Evolutionary conservation across 2,329 filamentous ascomycete genomes (phyloP).

Genomic region (Paecilomyces sp.): DNA sequence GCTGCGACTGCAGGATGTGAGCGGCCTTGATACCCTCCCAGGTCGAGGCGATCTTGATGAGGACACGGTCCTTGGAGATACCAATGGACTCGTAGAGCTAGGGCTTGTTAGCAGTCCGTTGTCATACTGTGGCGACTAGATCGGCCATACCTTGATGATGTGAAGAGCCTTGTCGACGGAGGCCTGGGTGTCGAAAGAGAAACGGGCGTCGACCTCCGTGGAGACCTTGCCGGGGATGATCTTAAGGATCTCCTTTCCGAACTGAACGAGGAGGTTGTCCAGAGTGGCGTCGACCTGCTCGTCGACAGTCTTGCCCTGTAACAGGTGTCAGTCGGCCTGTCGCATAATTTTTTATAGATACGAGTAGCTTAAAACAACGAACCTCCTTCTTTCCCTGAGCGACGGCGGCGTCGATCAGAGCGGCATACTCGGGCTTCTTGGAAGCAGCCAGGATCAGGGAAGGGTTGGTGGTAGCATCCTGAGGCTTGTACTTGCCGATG

Average conservation of each 20-base stretch:
- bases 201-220: slow-evolving; percentile 92
- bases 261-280: slow-evolving; percentile 92
- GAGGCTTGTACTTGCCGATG: slow-evolving; percentile 99
- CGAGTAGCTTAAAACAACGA: slow-evolving; percentile 19
- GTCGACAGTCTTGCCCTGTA: slow-evolving; percentile 56
- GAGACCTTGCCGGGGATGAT: slow-evolving; percentile 98
- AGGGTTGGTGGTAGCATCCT: slow-evolving; percentile 99
- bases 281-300: slow-evolving; percentile 83
- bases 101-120: neutral
- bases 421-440: slow-evolving; percentile 95
- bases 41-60: slow-evolving; percentile 99
- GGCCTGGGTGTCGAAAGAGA: slow-evolving; percentile 90
- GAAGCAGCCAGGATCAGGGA: slow-evolving; percentile 96
- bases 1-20: slow-evolving; percentile 89
- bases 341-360: neutral
- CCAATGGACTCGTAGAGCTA: slow-evolving; percentile 92
- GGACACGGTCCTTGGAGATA: slow-evolving; percentile 84
- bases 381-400: slow-evolving; percentile 75
- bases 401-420: slow-evolving; percentile 80
- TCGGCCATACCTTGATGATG: slow-evolving; percentile 75
- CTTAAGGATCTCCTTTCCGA: slow-evolving; percentile 93
- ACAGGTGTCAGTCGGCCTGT: slow-evolving; percentile 1
- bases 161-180: slow-evolving; percentile 93
- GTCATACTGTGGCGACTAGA: neutral
- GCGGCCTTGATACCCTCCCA: slow-evolving; percentile 99